Base-by-base conservation (phyloP, 768 basidiomycete species). In the Mycena amicta region DNA sequence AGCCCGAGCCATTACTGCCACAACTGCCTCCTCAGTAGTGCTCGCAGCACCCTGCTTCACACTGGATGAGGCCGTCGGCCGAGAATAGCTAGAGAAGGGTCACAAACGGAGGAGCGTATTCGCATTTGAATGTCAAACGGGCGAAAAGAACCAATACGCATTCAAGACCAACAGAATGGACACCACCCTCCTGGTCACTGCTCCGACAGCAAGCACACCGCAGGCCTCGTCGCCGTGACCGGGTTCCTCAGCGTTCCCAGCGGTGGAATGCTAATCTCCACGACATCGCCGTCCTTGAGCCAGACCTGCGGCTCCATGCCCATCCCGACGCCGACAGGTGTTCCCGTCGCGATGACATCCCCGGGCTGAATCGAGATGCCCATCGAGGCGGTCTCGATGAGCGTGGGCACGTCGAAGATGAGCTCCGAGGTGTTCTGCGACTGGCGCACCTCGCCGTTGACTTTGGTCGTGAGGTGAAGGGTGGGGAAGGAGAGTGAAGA, bases 401-500 rank as follows among this genome's bases (percentile, higher is more conserved):
- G 63, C 3, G 60, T 64, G 31, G 63, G 63, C 25, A 64, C 51
- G 43, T 64, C 63, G 47, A 64, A 64, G 56, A 61, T 64, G 41
- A 64, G 63, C 57, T 64, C 63, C 3, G 63, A 55, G n/a, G 63
- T 64, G 55, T 61, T 64, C 60, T 64, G 63, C 30, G 63, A 64
- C 54, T 64, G 63, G 6, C 63, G 63, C 6, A 64, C 43, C n/a
- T 58, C 39, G 18, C 63, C 63, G 57, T 64, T 64, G 22, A 64
- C 63, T 22, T 46, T 55, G 1, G 63, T 61, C 12, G 63, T 64
- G 39, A 64, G 60, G 46, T 64, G 63, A 16, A 64, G 53, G 13
- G 49, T 25, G 30, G 33, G 28, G 45, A 56, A 64, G 27, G 60
- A 52, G 33, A 64, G 60, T 5, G 63, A 64, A n/a, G 63, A 64